phyloP scores from a whole-genome alignment of 1,139 yeast genomes.

The Yamadazyma epiphylla region DNA sequence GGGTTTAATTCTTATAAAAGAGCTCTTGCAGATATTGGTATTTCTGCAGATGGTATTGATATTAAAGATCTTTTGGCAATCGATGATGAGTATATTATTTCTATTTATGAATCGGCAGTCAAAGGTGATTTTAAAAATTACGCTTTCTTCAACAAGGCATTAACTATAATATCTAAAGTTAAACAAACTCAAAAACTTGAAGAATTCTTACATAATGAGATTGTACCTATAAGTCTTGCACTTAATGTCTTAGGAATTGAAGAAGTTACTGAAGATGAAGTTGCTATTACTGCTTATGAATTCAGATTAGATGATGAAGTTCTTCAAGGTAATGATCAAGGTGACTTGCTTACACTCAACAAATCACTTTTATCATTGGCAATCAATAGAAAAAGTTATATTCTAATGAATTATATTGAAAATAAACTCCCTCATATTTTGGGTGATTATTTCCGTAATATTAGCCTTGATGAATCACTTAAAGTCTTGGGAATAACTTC shows the following conservation, averaged over 20 bases:
- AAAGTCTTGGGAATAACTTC: slow-evolving; percentile 39
- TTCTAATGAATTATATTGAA: slow-evolving; percentile 46
- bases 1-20: slow-evolving; percentile 58
- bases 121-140: slow-evolving; percentile 33
- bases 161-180: slow-evolving; percentile 42
- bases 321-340: slow-evolving; percentile 44
- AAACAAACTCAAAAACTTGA: slow-evolving; percentile 42
- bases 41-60: slow-evolving; percentile 8
- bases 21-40: slow-evolving; percentile 53
- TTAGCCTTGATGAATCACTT: slow-evolving; percentile 14
- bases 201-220: slow-evolving; percentile 50
- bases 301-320: slow-evolving; percentile 57
- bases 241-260: slow-evolving; percentile 58
- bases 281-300: slow-evolving; percentile 67
- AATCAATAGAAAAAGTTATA: slow-evolving; percentile 34
- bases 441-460: slow-evolving; percentile 6
- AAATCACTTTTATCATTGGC: slow-evolving; percentile 40
- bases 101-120: slow-evolving; percentile 42
- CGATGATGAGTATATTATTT: slow-evolving; percentile 42
- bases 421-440: slow-evolving; percentile 34
- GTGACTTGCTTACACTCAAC: slow-evolving; percentile 34
- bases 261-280: slow-evolving; percentile 70
- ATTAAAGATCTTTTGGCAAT: slow-evolving; percentile 12
- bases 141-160: slow-evolving; percentile 28
- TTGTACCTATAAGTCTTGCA: slow-evolving; percentile 54